Conservation (phyloP, 331 rosid species). For the Malus hybrid region DNA sequence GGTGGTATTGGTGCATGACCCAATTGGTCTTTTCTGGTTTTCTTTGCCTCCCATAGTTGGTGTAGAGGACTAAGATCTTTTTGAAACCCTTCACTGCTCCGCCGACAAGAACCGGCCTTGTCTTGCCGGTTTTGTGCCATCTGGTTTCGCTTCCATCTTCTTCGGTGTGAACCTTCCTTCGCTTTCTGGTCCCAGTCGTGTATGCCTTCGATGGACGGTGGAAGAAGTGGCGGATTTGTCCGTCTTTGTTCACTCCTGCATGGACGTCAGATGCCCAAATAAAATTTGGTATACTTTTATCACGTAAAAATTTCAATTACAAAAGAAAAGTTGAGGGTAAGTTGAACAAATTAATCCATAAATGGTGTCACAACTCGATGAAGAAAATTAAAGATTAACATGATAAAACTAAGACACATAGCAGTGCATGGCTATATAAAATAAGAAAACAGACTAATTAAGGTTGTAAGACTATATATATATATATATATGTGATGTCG, state of each 20-base stretch:
- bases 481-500: not conserved
- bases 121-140: constrained; percentile 98
- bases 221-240: constrained; percentile 77
- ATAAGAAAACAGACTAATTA: not conserved
- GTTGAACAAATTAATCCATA: not conserved
- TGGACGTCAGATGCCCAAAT: not conserved
- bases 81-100: constrained; percentile 68
- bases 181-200: constrained; percentile 82
- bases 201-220: constrained; percentile 94
- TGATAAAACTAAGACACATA: not conserved
- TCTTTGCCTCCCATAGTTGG: constrained; percentile 71
- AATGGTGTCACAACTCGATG: not conserved
- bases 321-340: not conserved
- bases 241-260: constrained; percentile 86
- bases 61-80: constrained; percentile 78
- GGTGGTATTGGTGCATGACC: constrained; percentile 95
- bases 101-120: constrained; percentile 41
- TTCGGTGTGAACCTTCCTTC: constrained; percentile 79
- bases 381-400: not conserved
- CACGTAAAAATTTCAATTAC: not conserved
- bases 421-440: too few species aligned
- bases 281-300: not conserved
- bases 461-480: not conserved
- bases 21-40: constrained; percentile 87
- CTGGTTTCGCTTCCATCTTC: constrained; percentile 88